Base-by-base conservation (phyloP, 202 grass and related monocot genomes). In the Saccharum hybrid region DNA sequence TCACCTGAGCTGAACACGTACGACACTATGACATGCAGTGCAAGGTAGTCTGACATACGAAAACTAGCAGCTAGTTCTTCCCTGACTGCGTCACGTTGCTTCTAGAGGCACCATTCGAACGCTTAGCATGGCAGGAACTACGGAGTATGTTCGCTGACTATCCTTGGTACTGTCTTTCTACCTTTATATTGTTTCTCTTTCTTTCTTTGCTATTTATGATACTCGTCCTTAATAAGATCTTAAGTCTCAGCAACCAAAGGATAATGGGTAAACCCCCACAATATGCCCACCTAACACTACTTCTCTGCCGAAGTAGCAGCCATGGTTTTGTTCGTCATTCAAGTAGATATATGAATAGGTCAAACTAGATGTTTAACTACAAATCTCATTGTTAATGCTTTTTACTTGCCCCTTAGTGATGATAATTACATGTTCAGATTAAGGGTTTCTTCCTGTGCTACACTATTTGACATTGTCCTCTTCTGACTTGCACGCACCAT, bases 1-100 rank as follows among this genome's bases (percentile, higher is more conserved):
- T 87, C 69, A 66, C 33, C 71, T 52, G 51, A 19, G 7, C 52
- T 56, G 52, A n/a, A 56, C 52, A 56, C 74, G 61, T 74, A 56
- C 16, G 52, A 8, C 52, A 56, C 0, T 7, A 52, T 1, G 48
- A 10, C 15, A 52, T 16, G 14, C 34, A 36, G 12, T 40, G 38
- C 46, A 49, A 49, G 46, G 49, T 52, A 52, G 15, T 52, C 3
- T 51, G 48, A 51, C 48, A 49, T 15, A 15, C 46, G 13, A 49
- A 49, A 19, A 54, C 16, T 54, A 19, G 51, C 51, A 54, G 51
- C 2, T 54, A 16, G 51, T 54, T 54, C 16, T 54, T 49, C 14
- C 43, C 13, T 49, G 46, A 49, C 14, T 49, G 46, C 4, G 14
- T 46, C 43, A 13, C 43, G 43, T 13, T 48, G 45, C 45, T 48